Evolutionary conservation across 352 stramenopile species (phyloP), one percentile per base, ranked within the genome.

Genomic region (Phytopythium helicoides): DNA sequence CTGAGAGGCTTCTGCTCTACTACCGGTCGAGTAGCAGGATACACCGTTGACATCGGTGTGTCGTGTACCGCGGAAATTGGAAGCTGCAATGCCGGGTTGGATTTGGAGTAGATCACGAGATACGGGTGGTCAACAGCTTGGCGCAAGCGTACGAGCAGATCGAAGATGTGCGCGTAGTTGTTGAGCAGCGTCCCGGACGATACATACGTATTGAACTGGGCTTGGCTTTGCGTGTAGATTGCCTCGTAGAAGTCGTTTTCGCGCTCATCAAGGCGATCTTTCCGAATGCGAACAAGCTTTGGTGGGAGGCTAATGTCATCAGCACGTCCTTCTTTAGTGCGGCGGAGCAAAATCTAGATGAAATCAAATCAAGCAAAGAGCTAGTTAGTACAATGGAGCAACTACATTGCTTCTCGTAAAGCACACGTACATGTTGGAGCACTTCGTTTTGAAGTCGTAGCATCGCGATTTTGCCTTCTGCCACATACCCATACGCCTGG

Each of bases 141-240:
- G 3, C 97, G 89, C 58, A 99, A 89, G 3, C 97, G 91, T 36
- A 98, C 98, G 2, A 99, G 75, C 16, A 99, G 83, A 58, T 97
- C 96, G 73, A 99, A 98, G 58, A 99, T 92, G 86, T 99, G 96
- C 11, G 97, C 96, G 64, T 99, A 99, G 68, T 99, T 99, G 84
- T 99, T 99, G n/a, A 99, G 71, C 19, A 99, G 66, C 47, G 97
- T 99, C 14, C 97, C 97, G 16, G 83, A 89, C 33, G 92, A 88
- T 21, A 99, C 94, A 64, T 99, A 99, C 10, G 97, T 98, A 77
- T 99, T 94, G 68, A 99, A 99, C 56, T 98, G 92, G 12, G 93
- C 92, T 71, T 98, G 89, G 33, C 89, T 98, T 60, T 99, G 92
- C 3, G 94, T 99, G 76, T 99, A 99, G 37, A 94, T 94, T 0